phyloP scores from a whole-genome alignment of 1,139 yeast species.

The Suhomyces yuchorum region DNA sequence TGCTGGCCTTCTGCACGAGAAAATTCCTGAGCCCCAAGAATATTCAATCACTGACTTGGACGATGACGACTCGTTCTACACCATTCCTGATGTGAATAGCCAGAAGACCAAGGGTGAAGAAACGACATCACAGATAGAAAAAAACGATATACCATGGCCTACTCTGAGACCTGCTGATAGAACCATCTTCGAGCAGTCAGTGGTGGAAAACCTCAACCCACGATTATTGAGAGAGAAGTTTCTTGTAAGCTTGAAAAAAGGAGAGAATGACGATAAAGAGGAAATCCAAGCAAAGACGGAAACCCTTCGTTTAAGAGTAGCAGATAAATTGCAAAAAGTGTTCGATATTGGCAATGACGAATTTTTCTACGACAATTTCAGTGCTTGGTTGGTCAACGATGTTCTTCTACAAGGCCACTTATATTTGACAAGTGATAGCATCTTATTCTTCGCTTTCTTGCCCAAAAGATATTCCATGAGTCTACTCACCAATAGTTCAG shows the following conservation, averaged over 20 bases:
- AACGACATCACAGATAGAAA: not conserved
- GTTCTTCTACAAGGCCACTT: conserved; percentile 85
- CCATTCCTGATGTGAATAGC: conserved; percentile 6
- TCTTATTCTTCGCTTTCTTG: conserved; percentile 80
- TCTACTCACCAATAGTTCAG: not conserved
- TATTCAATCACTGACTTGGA: conserved; percentile 5
- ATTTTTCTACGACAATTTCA: conserved; percentile 55
- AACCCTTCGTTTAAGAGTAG: conserved; percentile 32
- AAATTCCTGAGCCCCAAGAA: conserved; percentile 4
- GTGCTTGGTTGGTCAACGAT: conserved; percentile 81
- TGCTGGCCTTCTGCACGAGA: conserved; percentile 1
- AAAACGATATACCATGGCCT: not conserved
- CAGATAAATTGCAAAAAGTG: conserved; percentile 40
- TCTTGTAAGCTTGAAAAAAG: conserved; percentile 21
- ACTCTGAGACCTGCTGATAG: not conserved
- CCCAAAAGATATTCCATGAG: conserved; percentile 49
- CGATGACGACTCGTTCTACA: conserved; percentile 13
- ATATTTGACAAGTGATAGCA: conserved; percentile 63
- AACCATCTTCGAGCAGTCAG: conserved; percentile 39
- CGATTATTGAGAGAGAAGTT: conserved; percentile 25
- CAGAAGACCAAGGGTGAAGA: not conserved
- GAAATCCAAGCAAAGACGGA: conserved; percentile 16
- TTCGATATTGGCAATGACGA: conserved; percentile 52
- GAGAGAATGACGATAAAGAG: conserved; percentile 13
- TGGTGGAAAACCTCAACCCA: conserved; percentile 37